These are phyloP conservation scores for Sclerotiophoma versabilis DNA, from an alignment of 2,329 filamentous ascomycete species.

Conservation along the genomic window DNA sequence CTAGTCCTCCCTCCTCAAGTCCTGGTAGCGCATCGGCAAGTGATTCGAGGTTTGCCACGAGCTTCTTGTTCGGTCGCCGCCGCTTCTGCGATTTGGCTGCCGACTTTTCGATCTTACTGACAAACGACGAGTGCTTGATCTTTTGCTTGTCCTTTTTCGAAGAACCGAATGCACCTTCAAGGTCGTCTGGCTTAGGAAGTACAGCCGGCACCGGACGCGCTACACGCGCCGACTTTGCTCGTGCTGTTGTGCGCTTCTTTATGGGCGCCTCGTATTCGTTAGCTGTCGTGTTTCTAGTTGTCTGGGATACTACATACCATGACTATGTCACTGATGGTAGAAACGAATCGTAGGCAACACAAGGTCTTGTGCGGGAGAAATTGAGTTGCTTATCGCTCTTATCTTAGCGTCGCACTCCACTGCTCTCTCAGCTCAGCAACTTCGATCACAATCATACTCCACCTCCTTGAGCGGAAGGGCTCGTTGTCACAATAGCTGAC, in stretches of 20 bases:
- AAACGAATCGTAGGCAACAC: background rate
- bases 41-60: conserved; percentile 75
- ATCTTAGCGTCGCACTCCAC: conserved; percentile 7
- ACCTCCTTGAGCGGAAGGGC: background rate
- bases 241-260: conserved; percentile 47
- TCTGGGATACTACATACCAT: background rate
- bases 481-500: background rate
- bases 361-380: background rate
- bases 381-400: conserved; percentile 8
- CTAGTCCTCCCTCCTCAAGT: conserved; percentile 50
- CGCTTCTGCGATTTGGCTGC: conserved; percentile 65
- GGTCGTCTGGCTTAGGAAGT: conserved; percentile 46
- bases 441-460: background rate
- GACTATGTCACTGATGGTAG: background rate
- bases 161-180: conserved; percentile 64
- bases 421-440: background rate
- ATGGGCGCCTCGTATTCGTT: conserved; percentile 37
- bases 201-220: conserved; percentile 28
- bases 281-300: background rate
- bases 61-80: conserved; percentile 76
- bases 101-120: conserved; percentile 76
- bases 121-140: conserved; percentile 81
- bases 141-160: conserved; percentile 83
- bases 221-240: conserved; percentile 42
- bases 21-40: conserved; percentile 83